phyloP scores from a whole-genome alignment of 495 filamentous ascomycete species.

The Emericellopsis terricola region DNA sequence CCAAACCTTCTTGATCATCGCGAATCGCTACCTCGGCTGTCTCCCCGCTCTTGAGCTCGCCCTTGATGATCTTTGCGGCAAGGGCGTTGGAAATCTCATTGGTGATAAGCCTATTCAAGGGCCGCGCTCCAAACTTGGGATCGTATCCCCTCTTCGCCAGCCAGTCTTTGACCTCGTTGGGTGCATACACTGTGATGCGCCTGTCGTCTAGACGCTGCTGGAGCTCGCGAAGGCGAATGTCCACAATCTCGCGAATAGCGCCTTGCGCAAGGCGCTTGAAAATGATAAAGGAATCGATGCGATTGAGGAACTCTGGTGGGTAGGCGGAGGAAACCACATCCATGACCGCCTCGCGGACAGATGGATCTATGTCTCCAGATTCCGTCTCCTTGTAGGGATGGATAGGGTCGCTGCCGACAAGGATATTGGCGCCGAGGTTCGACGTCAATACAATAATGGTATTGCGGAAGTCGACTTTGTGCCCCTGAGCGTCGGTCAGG shows the following conservation, averaged over 20 bases:
- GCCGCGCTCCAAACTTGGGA: slow-evolving; percentile 79
- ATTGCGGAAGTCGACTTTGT: slow-evolving; percentile 90
- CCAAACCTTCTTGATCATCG: slow-evolving; percentile 31
- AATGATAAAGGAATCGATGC: slow-evolving; percentile 92
- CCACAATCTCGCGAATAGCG: slow-evolving; percentile 80
- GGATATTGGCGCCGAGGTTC: slow-evolving; percentile 68
- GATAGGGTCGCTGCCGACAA: slow-evolving; percentile 38
- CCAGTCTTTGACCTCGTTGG: slow-evolving; percentile 61
- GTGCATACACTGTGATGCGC: slow-evolving; percentile 57
- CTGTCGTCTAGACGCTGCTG: slow-evolving; percentile 72
- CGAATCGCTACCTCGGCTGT: slow-evolving; percentile 48
- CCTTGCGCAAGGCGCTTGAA: slow-evolving; percentile 66
- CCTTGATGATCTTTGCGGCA: slow-evolving; percentile 81
- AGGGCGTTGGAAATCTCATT: slow-evolving; percentile 77
- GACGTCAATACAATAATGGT: slow-evolving; percentile 92
- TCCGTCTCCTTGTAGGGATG: slow-evolving; percentile 39
- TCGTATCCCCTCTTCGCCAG: slow-evolving; percentile 79
- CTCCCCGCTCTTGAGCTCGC: slow-evolving; percentile 60
- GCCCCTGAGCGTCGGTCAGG: slow-evolving; percentile 86
- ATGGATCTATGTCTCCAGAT: slow-evolving; percentile 45
- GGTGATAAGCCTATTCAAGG: slow-evolving; percentile 75
- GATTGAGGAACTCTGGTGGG: slow-evolving; percentile 88
- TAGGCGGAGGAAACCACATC: slow-evolving; percentile 67
- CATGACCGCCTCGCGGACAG: slow-evolving; percentile 64
- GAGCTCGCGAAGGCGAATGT: slow-evolving; percentile 76